Base-by-base conservation (phyloP, 768 basidiomycete species). In the Lentinula raphanica region DNA sequence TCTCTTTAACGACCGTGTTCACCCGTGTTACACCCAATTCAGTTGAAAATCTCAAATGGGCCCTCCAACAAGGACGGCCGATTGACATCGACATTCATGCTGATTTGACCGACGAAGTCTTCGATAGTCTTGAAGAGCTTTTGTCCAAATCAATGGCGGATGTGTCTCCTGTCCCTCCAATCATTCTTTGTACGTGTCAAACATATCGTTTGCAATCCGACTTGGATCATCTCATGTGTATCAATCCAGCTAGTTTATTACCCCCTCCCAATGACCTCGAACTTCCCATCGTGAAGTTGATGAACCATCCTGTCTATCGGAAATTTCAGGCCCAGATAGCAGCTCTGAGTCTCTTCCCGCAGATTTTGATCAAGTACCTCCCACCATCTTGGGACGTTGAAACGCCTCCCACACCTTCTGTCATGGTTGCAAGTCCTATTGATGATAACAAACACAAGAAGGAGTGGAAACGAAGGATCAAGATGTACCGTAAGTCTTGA, bases 211-310 rank as follows among this genome's bases (percentile, higher is more conserved):
- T 56, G 35, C 44, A 60, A 29, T 50, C 49, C 36, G 23, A 21
- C 27, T 40, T 27, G 23, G 49, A 38, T 32, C 49, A 45, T 23
- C 32, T 35, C 32, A 42, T 35, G 46, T 64, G 32, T 61, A 60
- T n/a, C 59, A 45, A 59, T 36, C 50, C 49, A 94, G 92, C 87
- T 54, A 92, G 90, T 67, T 71, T 90, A 40, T 77, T 94, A 9
- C 92, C 90, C 44, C 92, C 92, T 36, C 87, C 91, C 0, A 82
- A 88, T 62, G 84, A 85, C 62, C 76, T 90, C 36, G 73, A 80
- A 53, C 68, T 87, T 44, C 87, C 90, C 1, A 86, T 90, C 59
- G 87, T 91, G 39, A 85, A 87, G 69, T 74, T 92, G 68, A 86
- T 92, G 78, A 88, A 83, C 49, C 87, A 92, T 64, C 85, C 88